Percentiles rank a stretch among this genome's conserved stretches.
Evolutionary conservation across 371 early-diverging fungal species (phyloP).

Genomic region (Mycotypha africana): DNA sequence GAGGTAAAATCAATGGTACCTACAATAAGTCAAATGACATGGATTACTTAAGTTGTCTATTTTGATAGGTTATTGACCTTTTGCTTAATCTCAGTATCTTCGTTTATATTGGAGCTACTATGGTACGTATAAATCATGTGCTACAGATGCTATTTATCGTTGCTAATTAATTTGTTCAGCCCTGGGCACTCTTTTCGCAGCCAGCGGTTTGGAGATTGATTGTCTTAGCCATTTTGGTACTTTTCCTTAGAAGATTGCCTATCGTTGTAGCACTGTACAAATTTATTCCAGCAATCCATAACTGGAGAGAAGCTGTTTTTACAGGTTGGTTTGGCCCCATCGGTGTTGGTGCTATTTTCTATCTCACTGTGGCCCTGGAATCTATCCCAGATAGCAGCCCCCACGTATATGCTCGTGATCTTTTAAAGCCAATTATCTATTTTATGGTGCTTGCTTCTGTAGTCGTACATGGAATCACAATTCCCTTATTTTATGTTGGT

Average conservation of each 20-base stretch:
- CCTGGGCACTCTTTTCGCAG: conserved; percentile 66
- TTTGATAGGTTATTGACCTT: conserved; percentile 75
- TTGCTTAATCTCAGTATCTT: conserved; percentile 87
- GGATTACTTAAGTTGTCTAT: no score
- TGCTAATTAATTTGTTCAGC: conserved; percentile 5
- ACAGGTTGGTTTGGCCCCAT: conserved; percentile 98
- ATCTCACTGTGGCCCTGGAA: conserved; percentile 53
- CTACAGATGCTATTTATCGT: neutral
- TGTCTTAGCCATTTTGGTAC: conserved; percentile 59
- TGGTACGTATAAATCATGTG: conserved; percentile 32
- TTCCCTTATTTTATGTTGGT: conserved; percentile 59
- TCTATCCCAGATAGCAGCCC: conserved; percentile 18
- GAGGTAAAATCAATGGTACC: conserved; percentile 54
- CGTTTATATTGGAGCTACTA: conserved; percentile 83
- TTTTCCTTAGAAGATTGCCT: conserved; percentile 84
- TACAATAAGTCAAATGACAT: no score
- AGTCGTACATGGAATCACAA: conserved; percentile 73
- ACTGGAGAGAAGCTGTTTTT: conserved; percentile 78
- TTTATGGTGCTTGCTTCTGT: conserved; percentile 76
- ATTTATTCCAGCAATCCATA: conserved; percentile 63
- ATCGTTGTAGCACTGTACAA: conserved; percentile 58
- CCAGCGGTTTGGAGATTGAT: conserved; percentile 57
- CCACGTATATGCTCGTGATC: conserved; percentile 19
- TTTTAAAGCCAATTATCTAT: conserved; percentile 59
- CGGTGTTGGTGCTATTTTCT: conserved; percentile 83